Percentiles rank a stretch among this genome's conserved stretches.
phyloP scores from a whole-genome alignment of 306 rosid genomes.

The Quercus dentata region DNA sequence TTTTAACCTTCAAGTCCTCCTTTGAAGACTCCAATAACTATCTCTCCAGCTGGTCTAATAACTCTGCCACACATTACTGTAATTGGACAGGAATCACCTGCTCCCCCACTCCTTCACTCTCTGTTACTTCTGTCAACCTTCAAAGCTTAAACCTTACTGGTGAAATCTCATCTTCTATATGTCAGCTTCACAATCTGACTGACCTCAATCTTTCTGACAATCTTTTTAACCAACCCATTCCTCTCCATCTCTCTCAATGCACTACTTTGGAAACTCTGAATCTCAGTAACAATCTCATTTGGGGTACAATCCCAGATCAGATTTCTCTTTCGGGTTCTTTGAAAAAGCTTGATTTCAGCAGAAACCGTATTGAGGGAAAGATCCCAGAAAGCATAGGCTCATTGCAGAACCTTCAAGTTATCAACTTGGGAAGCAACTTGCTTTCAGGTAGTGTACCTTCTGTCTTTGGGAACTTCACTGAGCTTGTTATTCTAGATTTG shows the following conservation, averaged over 20 bases:
- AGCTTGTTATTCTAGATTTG: constrained; percentile 77
- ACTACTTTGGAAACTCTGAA: constrained; percentile 64
- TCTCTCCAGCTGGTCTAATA: constrained; percentile 72
- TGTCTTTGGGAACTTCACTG: constrained; percentile 58
- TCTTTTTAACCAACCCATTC: constrained; percentile 79
- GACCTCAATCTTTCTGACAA: constrained; percentile 83
- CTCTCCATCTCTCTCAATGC: constrained; percentile 87
- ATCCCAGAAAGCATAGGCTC: constrained; percentile 67
- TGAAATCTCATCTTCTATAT: constrained; percentile 67
- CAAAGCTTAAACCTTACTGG: constrained; percentile 83
- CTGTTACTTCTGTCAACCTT: constrained; percentile 63
- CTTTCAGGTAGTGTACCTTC: constrained; percentile 72
- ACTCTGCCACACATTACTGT: constrained; percentile 56
- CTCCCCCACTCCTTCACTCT: constrained; percentile 32
- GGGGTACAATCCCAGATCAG: constrained; percentile 95
- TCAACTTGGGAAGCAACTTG: constrained; percentile 68
- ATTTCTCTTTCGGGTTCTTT: constrained; percentile 67
- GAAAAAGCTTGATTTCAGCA: constrained; percentile 74
- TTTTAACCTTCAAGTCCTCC: constrained; percentile 73
- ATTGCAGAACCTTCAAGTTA: constrained; percentile 56
- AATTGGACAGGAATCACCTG: constrained; percentile 89
- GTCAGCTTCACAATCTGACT: constrained; percentile 59
- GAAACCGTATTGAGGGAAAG: constrained; percentile 69
- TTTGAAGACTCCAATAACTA: constrained; percentile 59
- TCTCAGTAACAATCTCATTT: constrained; percentile 81